Conservation (phyloP, 2,329 filamentous ascomycete species). For the Endoconidiophora polonica region DNA sequence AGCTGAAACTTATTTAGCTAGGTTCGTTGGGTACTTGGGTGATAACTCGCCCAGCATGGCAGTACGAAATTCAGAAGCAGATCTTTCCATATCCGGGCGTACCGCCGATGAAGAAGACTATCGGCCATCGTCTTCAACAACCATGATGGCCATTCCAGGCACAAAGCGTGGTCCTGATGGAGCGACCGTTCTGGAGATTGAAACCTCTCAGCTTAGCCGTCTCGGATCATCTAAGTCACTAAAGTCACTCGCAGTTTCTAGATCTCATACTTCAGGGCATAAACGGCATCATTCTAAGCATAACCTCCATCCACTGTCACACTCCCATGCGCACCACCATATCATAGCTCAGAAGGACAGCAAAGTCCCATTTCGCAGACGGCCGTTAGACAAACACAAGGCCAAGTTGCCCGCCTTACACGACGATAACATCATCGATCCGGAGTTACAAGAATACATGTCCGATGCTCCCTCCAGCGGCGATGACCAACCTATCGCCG, state of each 20-base stretch:
- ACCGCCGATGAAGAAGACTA: conserved; percentile 28
- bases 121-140: conserved; percentile 41
- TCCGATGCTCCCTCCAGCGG: conserved; percentile 79
- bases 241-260: conserved; percentile 50
- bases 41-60: conserved; percentile 6
- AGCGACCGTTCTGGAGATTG: conserved; percentile 81
- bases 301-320: conserved; percentile 28
- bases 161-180: conserved; percentile 64
- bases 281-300: conserved; percentile 78
- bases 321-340: neutral
- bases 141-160: conserved; percentile 55
- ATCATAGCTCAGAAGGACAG: conserved; percentile 1
- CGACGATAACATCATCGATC: conserved; percentile 96
- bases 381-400: conserved; percentile 59
- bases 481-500: conserved; percentile 79
- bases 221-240: conserved; percentile 87
- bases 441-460: conserved; percentile 85
- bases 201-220: conserved; percentile 64
- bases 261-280: conserved; percentile 64
- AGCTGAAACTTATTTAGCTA: conserved; percentile 51
- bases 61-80: conserved; percentile 5
- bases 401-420: conserved; percentile 78
- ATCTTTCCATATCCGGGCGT: neutral
- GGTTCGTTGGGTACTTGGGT: conserved; percentile 8
- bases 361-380: conserved; percentile 12